Evolutionary conservation across 176 grass and related monocot genomes (phyloP), one percentile per base, ranked within the genome.

Genomic region (Oryza meyeriana): DNA sequence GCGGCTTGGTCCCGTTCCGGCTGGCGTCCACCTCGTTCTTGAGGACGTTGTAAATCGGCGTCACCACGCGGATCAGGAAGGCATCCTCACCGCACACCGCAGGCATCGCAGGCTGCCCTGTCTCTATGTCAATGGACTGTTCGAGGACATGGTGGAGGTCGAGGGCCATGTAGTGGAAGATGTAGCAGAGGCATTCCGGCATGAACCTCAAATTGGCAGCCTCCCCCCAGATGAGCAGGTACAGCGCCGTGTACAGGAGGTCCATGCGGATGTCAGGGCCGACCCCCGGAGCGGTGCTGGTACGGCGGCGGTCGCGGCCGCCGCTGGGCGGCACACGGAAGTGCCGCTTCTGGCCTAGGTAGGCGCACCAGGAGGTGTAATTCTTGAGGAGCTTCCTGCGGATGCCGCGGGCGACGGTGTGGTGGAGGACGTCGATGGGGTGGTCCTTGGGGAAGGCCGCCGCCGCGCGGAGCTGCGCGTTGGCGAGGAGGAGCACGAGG

Each of bases 161-260:
- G 73, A 88, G 71, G 6, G 95, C 86, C 90, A 98, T 93, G 84
- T 90, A 71, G 81, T 98, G 95, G 38, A 90, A 98, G 84, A 98
- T 93, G 86, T 95, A 98, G 86, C 87, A 94, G 77, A 98, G 88
- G 83, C 90, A 94, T 24, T 98, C 95, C 20, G 95, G 95, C 57
- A 98, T 85, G 82, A 98, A 98, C 29, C 95, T 83, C 74, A 98
- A 47, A 83, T 98, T 98, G 48, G 95, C 95, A 0, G 95, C 92
- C 86, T 98, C 95, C 4, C 95, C 95, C 95, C 95, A 98, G 64
- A 95, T 88, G 17, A 98, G 92, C 71, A 98, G 92, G 79, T 98
- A 98, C 10, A 98, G 76, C 1, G 92, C 86, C 30, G 90, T 76
- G 55, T 98, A 98, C 7, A 98, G 74, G n/a, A 98, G 80, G 70